Evolutionary conservation across 495 filamentous ascomycete species (phyloP).

Genomic region (Tetracladium marchalianum): DNA sequence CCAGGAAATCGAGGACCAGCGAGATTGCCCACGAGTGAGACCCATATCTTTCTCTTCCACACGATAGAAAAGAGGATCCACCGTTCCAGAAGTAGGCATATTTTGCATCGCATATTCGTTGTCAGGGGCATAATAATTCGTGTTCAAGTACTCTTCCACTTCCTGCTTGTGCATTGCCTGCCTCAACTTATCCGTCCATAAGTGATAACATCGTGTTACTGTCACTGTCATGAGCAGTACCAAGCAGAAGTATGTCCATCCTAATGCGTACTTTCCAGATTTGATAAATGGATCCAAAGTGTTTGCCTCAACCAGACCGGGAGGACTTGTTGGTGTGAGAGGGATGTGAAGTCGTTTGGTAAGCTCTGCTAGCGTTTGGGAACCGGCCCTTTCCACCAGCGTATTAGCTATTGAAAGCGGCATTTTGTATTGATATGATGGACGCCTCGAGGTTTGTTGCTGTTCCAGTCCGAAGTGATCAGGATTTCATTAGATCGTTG

Average conservation of each 20-base stretch:
- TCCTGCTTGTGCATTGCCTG: conserved; percentile 75
- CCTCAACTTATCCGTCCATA: conserved; percentile 79
- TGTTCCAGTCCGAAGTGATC: too few species aligned
- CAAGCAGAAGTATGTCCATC: conserved; percentile 78
- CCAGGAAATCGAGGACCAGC: conserved; percentile 56
- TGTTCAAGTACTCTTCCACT: conserved; percentile 34
- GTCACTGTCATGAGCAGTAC: conserved; percentile 55
- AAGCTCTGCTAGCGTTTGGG: conserved; percentile 28
- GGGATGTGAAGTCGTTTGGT: conserved; percentile 68
- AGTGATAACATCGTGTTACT: conserved; percentile 65
- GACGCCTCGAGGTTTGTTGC: too few species aligned
- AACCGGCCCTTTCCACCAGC: conserved; percentile 8
- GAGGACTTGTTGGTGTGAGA: conserved; percentile 56
- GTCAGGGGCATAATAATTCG: conserved; percentile 46
- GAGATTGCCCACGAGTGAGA: conserved; percentile 49
- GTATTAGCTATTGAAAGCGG: conserved; percentile 5
- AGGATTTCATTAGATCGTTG: too few species aligned
- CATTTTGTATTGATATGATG: background rate
- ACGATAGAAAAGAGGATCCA: conserved; percentile 60
- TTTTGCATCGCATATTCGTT: conserved; percentile 60
- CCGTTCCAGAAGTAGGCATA: conserved; percentile 55
- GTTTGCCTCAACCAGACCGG: conserved; percentile 60
- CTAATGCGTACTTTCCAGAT: conserved; percentile 80
- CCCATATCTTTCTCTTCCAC: conserved; percentile 36
- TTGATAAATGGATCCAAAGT: conserved; percentile 69